phyloP scores from a whole-genome alignment of 2,329 filamentous ascomycete genomes.

The Aspergillus neoniger region DNA sequence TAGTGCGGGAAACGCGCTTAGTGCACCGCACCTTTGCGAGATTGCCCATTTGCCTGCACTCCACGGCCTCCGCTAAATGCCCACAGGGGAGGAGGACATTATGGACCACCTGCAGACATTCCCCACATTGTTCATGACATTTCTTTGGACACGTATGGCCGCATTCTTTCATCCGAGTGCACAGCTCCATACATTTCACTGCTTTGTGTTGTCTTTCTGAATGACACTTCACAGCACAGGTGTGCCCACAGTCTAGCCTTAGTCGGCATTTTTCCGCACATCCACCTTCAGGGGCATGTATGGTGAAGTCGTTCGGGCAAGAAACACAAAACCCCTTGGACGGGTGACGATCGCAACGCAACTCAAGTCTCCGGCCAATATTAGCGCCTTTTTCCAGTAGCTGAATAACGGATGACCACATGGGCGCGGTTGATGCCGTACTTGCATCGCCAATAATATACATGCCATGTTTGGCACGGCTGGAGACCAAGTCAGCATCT shows the following conservation, averaged over 20 bases:
- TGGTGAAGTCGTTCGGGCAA: conserved; percentile 7
- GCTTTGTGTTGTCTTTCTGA: conserved; percentile 10
- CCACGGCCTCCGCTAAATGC: conserved; percentile 5
- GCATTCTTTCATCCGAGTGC: conserved; percentile 8
- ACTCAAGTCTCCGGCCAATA: conserved; percentile 11
- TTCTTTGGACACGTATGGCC: conserved; percentile 14
- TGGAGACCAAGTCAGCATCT: not conserved
- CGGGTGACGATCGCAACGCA: conserved; percentile 14
- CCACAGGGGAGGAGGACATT: conserved; percentile 12
- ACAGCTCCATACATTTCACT: conserved; percentile 14
- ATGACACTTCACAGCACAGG: conserved; percentile 19
- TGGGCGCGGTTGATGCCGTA: conserved; percentile 14
- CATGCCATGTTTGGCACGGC: conserved; percentile 22
- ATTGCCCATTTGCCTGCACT: conserved; percentile 2
- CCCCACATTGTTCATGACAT: conserved; percentile 15
- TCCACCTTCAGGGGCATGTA: conserved; percentile 9
- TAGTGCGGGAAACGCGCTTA: not conserved
- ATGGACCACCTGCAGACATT: not conserved
- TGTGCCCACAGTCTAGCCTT: conserved; percentile 13
- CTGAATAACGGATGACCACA: conserved; percentile 15
- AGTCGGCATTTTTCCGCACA: conserved; percentile 9
- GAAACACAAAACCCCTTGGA: not conserved
- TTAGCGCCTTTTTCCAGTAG: conserved; percentile 1
- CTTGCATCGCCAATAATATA: conserved; percentile 20
- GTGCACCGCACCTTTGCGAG: conserved; percentile 2